A percentile compares a stretch with the other conserved stretches of the same genome.
phyloP scores from a whole-genome alignment of 176 grass and related monocot genomes.

The Areca catechu region DNA sequence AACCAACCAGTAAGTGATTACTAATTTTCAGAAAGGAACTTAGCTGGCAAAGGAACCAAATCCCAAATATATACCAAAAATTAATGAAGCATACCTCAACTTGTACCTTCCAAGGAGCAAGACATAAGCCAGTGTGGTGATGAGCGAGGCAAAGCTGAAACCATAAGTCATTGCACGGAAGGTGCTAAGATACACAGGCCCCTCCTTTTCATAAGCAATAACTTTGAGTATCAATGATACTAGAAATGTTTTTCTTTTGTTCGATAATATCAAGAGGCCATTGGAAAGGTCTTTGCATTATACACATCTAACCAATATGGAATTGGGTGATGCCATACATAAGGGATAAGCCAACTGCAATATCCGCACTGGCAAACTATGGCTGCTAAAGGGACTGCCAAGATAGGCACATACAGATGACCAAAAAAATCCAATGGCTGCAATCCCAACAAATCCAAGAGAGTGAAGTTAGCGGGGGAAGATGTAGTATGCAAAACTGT shows the following conservation, averaged over 20 bases:
- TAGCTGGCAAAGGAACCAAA: no score
- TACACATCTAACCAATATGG: constrained; percentile 25
- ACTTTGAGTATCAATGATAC: neutral
- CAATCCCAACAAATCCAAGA: constrained; percentile 9
- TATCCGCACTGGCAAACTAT: neutral
- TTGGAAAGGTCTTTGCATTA: constrained; percentile 11
- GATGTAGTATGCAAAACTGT: constrained; percentile 9
- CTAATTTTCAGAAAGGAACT: no score
- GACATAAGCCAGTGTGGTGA: no score
- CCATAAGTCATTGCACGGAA: no score
- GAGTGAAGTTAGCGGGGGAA: constrained; percentile 2
- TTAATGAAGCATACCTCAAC: no score
- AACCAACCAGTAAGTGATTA: no score
- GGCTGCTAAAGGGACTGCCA: constrained; percentile 1
- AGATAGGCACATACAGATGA: neutral
- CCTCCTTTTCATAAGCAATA: no score
- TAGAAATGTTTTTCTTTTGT: constrained; percentile 3
- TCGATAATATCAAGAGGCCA: constrained; percentile 9
- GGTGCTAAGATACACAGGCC: no score
- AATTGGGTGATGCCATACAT: constrained; percentile 13
- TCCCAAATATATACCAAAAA: no score
- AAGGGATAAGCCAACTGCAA: neutral
- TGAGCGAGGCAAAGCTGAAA: no score
- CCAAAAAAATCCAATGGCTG: constrained; percentile 3
- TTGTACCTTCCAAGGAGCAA: no score